Conservation (phyloP, 2,329 filamentous ascomycete genomes). For the Fragosphaeria purpurea region DNA sequence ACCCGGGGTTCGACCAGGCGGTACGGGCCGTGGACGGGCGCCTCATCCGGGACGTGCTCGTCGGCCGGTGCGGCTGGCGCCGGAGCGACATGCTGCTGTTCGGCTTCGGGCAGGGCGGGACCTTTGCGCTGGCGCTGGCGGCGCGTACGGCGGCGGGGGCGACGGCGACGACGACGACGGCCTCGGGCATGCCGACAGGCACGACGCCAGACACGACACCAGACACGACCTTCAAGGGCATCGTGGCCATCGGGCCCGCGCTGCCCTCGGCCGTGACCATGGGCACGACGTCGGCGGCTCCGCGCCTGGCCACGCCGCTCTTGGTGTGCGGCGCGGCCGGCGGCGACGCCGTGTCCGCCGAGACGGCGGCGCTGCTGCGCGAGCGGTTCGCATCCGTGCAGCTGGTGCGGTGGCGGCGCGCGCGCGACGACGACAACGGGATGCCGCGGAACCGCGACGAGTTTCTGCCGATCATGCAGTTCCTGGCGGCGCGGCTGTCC, state of each 20-base stretch:
- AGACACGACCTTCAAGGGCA: constrained; percentile 31
- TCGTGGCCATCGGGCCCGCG: constrained; percentile 39
- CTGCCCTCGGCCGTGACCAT: constrained; percentile 46
- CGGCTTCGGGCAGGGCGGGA: constrained; percentile 59
- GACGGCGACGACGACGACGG: background rate
- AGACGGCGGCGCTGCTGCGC: constrained; percentile 54
- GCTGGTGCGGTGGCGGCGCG: constrained; percentile 56
- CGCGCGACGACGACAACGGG: constrained; percentile 45
- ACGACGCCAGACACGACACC: no score
- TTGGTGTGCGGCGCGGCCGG: constrained; percentile 48
- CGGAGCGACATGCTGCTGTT: constrained; percentile 51
- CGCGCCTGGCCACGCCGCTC: constrained; percentile 53
- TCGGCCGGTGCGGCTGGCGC: constrained; percentile 50
- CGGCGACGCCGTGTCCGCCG: constrained; percentile 41
- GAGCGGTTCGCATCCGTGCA: constrained; percentile 56
- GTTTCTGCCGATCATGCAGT: constrained; percentile 85
- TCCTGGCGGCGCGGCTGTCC: constrained; percentile 54
- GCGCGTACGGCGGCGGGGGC: constrained; percentile 20
- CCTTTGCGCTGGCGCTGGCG: constrained; percentile 47
- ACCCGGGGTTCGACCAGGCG: constrained; percentile 49
- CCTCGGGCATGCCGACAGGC: constrained; percentile 3
- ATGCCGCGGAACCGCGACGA: constrained; percentile 82
- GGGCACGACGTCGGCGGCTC: constrained; percentile 22
- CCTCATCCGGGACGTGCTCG: constrained; percentile 40
- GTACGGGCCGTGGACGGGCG: constrained; percentile 35